Conservation (phyloP, 129 eudicot species). For the Flaveria trinervia region DNA sequence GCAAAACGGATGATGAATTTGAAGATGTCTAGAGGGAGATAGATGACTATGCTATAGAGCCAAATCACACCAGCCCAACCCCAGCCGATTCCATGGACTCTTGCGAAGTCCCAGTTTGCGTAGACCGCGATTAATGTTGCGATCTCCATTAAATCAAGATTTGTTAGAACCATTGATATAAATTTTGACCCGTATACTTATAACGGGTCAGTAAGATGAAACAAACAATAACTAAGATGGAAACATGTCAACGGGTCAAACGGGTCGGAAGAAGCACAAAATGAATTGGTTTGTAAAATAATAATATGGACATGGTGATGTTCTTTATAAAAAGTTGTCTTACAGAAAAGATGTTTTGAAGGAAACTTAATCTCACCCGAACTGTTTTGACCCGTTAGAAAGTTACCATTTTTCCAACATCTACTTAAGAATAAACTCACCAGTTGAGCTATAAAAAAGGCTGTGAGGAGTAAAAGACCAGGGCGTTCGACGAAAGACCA, state of each 20-base stretch:
- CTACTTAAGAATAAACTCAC: conserved; percentile 34
- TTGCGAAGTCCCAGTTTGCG: conserved; percentile 76
- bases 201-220: not conserved
- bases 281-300: not conserved
- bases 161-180: not conserved
- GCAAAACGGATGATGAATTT: conserved; percentile 68
- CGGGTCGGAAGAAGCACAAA: not conserved
- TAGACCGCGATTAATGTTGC: conserved; percentile 80
- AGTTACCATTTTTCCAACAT: not conserved
- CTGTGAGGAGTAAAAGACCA: conserved; percentile 66
- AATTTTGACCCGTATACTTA: not conserved
- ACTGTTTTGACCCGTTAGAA: not conserved
- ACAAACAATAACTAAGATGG: not conserved
- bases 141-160: conserved; percentile 34
- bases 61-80: conserved; percentile 94
- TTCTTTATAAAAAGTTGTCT: not conserved
- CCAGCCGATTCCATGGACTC: conserved; percentile 76
- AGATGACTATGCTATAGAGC: conserved; percentile 61
- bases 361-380: not conserved
- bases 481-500: conserved; percentile 87
- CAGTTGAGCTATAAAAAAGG: conserved; percentile 76
- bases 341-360: not conserved
- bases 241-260: not conserved
- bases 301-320: not conserved
- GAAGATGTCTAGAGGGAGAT: conserved; percentile 65